These are phyloP conservation scores for Amanita fuliginea DNA, from an alignment of 768 basidiomycete genomes.

Conservation along the genomic window DNA sequence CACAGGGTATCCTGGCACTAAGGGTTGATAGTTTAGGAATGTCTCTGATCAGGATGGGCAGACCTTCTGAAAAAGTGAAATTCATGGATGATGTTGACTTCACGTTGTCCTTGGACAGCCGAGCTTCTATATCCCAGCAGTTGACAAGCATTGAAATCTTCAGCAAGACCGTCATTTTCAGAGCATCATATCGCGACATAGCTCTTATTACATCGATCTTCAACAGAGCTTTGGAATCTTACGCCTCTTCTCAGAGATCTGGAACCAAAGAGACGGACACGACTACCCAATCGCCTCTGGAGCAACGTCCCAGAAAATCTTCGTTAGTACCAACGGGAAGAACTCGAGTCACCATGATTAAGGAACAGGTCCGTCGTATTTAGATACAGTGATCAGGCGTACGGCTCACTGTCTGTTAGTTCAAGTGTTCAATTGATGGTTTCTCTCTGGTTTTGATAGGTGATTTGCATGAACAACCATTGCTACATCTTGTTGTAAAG, in stretches of 20 bases:
- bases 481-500: constrained; percentile 81
- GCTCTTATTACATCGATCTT: constrained; percentile 77
- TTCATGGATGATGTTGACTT: constrained; percentile 91
- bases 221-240: constrained; percentile 80
- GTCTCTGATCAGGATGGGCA: constrained; percentile 87
- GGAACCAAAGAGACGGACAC: neutral
- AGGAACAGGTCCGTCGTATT: constrained; percentile 56
- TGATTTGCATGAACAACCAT: constrained; percentile 88
- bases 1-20: constrained; percentile 69
- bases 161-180: constrained; percentile 75
- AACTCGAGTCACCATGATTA: constrained; percentile 45
- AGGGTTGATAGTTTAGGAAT: constrained; percentile 80
- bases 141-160: constrained; percentile 79
- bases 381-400: neutral
- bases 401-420: constrained; percentile 27
- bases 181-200: constrained; percentile 94
- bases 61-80: constrained; percentile 68
- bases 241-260: constrained; percentile 29
- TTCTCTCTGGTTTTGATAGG: constrained; percentile 92
- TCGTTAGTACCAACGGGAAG: constrained; percentile 19
- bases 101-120: constrained; percentile 78
- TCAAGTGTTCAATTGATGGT: constrained; percentile 81
- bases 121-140: constrained; percentile 56
- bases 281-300: neutral
- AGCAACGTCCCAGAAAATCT: neutral